Evolutionary conservation across 495 filamentous ascomycete genomes (phyloP), one percentile per base, ranked within the genome.

Genomic region (Penicillium malachiteum): DNA sequence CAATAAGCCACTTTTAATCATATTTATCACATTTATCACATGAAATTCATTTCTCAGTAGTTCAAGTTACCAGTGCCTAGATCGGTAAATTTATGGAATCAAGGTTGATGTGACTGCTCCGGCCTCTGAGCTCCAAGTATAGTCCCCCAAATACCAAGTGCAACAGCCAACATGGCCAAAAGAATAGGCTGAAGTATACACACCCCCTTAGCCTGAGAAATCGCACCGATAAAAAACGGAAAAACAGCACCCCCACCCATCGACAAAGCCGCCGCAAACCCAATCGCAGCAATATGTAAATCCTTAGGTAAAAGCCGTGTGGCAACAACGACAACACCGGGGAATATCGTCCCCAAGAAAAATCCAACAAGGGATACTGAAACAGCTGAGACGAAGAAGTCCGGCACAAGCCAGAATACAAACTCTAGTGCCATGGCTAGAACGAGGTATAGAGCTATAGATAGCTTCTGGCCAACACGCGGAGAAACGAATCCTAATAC

Each of bases 241-340:
- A 92, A 81, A 1, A 91, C 62, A 0, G 87, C 85, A 2, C 82
- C 88, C 0, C 88, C 88, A 5, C 80, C 81, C 6, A 87, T 85
- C 0, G 88, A 89, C 65, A 91, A 84, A 0, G 89, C 89, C 34
- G 87, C 85, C 6, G 87, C 87, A 59, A 93, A 92, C 0, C 90
- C 89, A 54, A 94, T 87, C 7, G 86, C 84, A 46, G 81, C 81
- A 38, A 93, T 86, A 64, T 93, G 90, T 17, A 90, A 73, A 59
- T 89, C 81, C 26, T 74, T 75, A 3, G 90, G 89, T 13, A 94
- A 76, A 12, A 92, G 75, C 64, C 90, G 89, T 0, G 88, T 88
- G n/a, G 85, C 81, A 10, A 82, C 84, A 8, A 91, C 81, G 16
- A 95, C 81, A 26, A 84, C 87, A 7, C 85, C 87, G 0, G 90